Percentiles rank a stretch among this genome's conserved stretches.
phyloP scores from a whole-genome alignment of 805 yeast genomes.

The Candida jianshihensis region DNA sequence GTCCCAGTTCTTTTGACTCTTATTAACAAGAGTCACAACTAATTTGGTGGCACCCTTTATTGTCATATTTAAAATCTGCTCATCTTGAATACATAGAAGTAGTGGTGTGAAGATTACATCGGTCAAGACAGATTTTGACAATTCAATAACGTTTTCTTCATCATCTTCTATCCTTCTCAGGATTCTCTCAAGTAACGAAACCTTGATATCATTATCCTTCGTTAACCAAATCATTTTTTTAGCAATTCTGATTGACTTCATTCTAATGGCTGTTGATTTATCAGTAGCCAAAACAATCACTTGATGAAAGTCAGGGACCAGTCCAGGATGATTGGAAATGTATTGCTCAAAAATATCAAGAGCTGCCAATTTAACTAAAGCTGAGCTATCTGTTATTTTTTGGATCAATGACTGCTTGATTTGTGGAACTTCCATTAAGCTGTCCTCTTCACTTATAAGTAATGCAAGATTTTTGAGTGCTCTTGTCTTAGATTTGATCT shows the following conservation, averaged over 20 bases:
- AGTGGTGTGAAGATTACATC: constrained; percentile 36
- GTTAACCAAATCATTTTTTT: constrained; percentile 38
- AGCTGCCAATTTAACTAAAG: constrained; percentile 71
- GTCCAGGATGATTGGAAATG: constrained; percentile 35
- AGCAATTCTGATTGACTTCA: constrained; percentile 49
- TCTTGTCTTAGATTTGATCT: constrained; percentile 48
- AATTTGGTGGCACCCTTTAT: constrained; percentile 1
- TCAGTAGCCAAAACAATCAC: constrained; percentile 36
- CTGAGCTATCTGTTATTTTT: constrained; percentile 52
- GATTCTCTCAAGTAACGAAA: constrained; percentile 42
- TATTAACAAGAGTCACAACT: constrained; percentile 31
- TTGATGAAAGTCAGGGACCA: constrained; percentile 41
- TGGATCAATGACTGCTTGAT: constrained; percentile 47
- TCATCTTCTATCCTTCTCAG: constrained; percentile 60
- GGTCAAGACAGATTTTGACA: constrained; percentile 31
- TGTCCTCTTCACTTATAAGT: constrained; percentile 46
- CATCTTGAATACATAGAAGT: no score
- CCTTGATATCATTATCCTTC: constrained; percentile 24
- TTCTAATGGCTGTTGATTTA: constrained; percentile 58
- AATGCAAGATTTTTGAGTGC: constrained; percentile 59
- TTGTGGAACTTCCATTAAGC: constrained; percentile 39
- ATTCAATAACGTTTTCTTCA: constrained; percentile 46
- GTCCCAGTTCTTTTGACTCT: constrained; percentile 33
- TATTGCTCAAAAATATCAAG: constrained; percentile 56
- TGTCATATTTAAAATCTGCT: no score